Conservation (phyloP, 2,329 filamentous ascomycete species). For the Beauveria asiatica region DNA sequence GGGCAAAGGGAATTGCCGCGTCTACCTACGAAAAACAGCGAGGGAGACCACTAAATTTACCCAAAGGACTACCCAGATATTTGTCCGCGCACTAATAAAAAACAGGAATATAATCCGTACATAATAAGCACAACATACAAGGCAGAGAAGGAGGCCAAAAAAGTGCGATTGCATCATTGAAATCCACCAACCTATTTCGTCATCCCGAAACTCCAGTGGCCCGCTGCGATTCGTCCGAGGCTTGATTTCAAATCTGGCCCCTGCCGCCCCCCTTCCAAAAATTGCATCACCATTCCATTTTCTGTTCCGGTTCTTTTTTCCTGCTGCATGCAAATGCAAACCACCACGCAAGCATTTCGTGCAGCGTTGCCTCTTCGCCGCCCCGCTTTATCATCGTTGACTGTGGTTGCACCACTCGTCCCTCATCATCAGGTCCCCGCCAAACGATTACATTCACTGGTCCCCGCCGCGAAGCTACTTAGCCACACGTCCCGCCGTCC, state of each 20-base stretch:
- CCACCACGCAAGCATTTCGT: neutral
- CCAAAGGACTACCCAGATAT: too few species aligned
- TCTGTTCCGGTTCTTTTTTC: neutral
- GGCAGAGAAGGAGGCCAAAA: too few species aligned
- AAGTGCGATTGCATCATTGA: too few species aligned
- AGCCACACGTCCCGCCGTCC: neutral
- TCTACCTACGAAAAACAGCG: too few species aligned
- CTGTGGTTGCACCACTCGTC: neutral
- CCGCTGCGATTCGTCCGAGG: neutral
- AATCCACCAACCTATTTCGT: neutral
- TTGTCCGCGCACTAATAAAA: too few species aligned
- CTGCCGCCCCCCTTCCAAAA: neutral
- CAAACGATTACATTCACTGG: neutral
- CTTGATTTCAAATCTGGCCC: neutral
- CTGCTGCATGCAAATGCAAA: slow-evolving; percentile 1
- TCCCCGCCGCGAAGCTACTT: neutral
- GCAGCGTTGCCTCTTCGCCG: neutral
- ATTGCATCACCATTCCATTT: slow-evolving; percentile 3
- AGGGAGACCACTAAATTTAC: too few species aligned
- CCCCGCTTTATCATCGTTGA: neutral
- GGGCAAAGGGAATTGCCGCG: too few species aligned
- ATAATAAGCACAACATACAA: too few species aligned
- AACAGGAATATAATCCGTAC: too few species aligned
- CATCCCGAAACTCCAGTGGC: neutral
- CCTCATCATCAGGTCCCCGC: neutral